These are phyloP conservation scores for Cyclotella atomus DNA, from an alignment of 108 stramenopile genomes.

Conservation along the genomic window DNA sequence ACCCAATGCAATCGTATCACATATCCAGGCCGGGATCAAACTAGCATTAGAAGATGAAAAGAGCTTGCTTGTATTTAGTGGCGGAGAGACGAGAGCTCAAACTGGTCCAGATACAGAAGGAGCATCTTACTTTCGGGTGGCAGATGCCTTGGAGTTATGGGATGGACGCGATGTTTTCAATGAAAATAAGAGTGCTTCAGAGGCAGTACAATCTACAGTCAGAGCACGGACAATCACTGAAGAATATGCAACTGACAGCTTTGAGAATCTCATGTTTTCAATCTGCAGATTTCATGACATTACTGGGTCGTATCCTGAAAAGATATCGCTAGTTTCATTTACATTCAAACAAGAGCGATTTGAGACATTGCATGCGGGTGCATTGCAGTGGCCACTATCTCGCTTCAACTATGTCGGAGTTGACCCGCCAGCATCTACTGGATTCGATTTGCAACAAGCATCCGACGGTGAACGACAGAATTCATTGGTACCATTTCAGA, in stretches of 20 bases:
- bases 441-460: conserved; percentile 73
- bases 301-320: conserved; percentile 89
- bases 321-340: conserved; percentile 93
- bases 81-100: conserved; percentile 90
- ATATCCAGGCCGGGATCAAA: conserved; percentile 87
- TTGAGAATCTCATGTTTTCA: conserved; percentile 97
- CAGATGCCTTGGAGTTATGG: conserved; percentile 86
- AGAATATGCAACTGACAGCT: conserved; percentile 96
- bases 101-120: conserved; percentile 92
- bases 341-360: conserved; percentile 93
- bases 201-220: conserved; percentile 42
- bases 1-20: conserved; percentile 88
- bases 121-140: conserved; percentile 80
- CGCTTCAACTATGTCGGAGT: conserved; percentile 86
- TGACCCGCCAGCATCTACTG: conserved; percentile 82
- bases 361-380: conserved; percentile 78
- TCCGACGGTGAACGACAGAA: conserved; percentile 75
- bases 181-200: neutral
- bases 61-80: conserved; percentile 90
- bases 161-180: conserved; percentile 46
- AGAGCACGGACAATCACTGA: conserved; percentile 83
- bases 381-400: conserved; percentile 83
- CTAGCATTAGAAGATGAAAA: conserved; percentile 73
- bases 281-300: conserved; percentile 95
- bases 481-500: conserved; percentile 82